These are phyloP conservation scores for Beauveria sp. DNA, from an alignment of 2,329 filamentous ascomycete species.

Conservation along the genomic window DNA sequence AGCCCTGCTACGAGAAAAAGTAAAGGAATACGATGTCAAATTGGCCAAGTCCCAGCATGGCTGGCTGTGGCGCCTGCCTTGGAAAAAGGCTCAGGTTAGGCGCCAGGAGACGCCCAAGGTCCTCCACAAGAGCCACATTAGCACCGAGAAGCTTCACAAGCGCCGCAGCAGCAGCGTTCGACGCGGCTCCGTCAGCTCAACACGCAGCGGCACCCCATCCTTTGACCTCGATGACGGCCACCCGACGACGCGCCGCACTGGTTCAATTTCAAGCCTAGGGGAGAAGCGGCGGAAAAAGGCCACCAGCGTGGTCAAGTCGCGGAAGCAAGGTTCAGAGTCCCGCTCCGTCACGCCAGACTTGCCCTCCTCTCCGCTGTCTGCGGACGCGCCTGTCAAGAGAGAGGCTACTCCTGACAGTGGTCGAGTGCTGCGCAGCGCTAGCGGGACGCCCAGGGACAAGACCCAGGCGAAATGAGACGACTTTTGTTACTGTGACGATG, in stretches of 20 bases:
- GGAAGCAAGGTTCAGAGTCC: constrained; percentile 38
- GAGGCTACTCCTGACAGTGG: constrained; percentile 18
- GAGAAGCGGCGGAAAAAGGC: constrained; percentile 47
- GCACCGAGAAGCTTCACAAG: constrained; percentile 39
- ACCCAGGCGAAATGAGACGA: neutral
- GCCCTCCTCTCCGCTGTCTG: constrained; percentile 46
- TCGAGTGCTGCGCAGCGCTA: constrained; percentile 12
- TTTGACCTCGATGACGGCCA: constrained; percentile 39
- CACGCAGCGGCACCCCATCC: constrained; percentile 41
- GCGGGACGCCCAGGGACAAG: constrained; percentile 5
- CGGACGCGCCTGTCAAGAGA: constrained; percentile 32
- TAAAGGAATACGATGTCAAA: constrained; percentile 61
- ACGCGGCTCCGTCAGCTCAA: constrained; percentile 44
- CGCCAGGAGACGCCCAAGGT: constrained; percentile 32
- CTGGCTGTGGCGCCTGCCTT: constrained; percentile 83
- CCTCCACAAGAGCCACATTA: constrained; percentile 29
- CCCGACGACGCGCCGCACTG: constrained; percentile 33
- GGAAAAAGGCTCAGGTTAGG: constrained; percentile 34
- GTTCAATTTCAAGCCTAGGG: constrained; percentile 38
- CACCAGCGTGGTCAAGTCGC: constrained; percentile 33
- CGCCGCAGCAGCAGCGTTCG: constrained; percentile 46
- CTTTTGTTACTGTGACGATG: neutral
- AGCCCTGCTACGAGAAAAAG: constrained; percentile 59
- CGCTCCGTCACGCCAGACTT: constrained; percentile 48
- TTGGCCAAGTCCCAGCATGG: constrained; percentile 60